Base-by-base conservation (phyloP, 345 rosid genomes). In the Moricandia moricandioides region DNA sequence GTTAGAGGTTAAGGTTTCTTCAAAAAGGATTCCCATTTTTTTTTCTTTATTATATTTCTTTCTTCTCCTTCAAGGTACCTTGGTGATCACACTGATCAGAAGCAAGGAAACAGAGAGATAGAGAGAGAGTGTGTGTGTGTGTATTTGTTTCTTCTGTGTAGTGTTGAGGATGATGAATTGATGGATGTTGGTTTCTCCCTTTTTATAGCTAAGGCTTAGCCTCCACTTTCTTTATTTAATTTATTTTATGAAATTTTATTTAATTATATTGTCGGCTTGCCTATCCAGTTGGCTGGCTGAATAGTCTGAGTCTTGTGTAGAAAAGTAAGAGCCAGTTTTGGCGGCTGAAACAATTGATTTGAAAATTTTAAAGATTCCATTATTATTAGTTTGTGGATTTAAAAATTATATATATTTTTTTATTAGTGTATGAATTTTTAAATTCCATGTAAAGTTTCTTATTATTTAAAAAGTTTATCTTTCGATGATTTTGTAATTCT, bases 251-350 rank as follows among this genome's bases (percentile, higher is more conserved):
- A 6, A 43, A 40, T 12, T 30, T 45, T 27, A 57, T 12, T 26
- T 6, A 11, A 11, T 26, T 57, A 13, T 58, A 58, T 58, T 29
- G 31, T 45, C 31, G 12, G 39, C 12, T 6, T 61, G 60, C 59
- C 34, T 34, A 65, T 60, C 67, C 35, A 47, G 10, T 31, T 71
- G 49, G 59, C 24, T 43, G 35, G 69, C 69, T 26, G 33, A 29
- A 8, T 4, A 65, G 49, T n/a, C 57, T n/a, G 1, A 65, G 49
- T n/a, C 57, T 34, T 33, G 10, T 12, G 76, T 62, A 7, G 76
- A 72, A 62, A 34, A 51, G 52, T 72, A 72, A 62, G 62, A 62
- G 69, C 76, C 61, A 34, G 34, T 59, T 59, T 16, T 6, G 63
- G 39, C 63, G 63, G 39, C 63, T 59, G 21, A n/a, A 58, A 58